These are phyloP conservation scores for Trametes polyzona DNA, from an alignment of 1,284 basidiomycete genomes.

Conservation along the genomic window DNA sequence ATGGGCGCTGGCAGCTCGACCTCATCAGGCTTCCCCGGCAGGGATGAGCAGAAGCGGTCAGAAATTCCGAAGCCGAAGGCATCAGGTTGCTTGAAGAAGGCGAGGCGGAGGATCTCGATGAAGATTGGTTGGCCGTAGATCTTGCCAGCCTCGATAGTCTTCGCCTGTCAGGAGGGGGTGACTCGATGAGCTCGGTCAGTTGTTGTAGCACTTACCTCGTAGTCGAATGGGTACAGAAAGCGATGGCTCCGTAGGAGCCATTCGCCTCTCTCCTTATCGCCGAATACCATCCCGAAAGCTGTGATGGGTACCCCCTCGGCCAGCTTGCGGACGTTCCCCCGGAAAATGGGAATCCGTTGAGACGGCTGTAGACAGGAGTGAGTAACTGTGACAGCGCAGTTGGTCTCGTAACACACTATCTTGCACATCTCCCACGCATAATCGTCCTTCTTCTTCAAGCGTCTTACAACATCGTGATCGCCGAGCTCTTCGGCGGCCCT, in stretches of 20 bases:
- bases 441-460: not conserved
- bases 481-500: not conserved
- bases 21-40: slow-evolving; percentile 8
- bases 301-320: not conserved
- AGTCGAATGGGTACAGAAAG: slow-evolving; percentile 3
- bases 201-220: not conserved
- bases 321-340: not conserved
- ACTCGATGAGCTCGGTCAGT: too few species aligned
- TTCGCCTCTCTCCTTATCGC: not conserved
- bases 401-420: not conserved
- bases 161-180: not conserved
- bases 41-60: not conserved
- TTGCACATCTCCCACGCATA: not conserved
- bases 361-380: not conserved
- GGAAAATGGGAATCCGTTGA: not conserved
- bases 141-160: not conserved
- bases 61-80: slow-evolving; percentile 1
- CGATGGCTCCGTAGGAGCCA: not conserved
- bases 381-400: not conserved
- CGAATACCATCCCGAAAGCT: not conserved
- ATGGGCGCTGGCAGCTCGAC: slow-evolving; percentile 14
- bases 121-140: slow-evolving; percentile 4
- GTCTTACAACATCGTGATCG: not conserved
- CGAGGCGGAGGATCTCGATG: not conserved
- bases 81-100: not conserved